Percentiles rank a stretch among this genome's conserved stretches.
Conservation (phyloP, 345 rosid genomes). For the Populus nigra region DNA sequence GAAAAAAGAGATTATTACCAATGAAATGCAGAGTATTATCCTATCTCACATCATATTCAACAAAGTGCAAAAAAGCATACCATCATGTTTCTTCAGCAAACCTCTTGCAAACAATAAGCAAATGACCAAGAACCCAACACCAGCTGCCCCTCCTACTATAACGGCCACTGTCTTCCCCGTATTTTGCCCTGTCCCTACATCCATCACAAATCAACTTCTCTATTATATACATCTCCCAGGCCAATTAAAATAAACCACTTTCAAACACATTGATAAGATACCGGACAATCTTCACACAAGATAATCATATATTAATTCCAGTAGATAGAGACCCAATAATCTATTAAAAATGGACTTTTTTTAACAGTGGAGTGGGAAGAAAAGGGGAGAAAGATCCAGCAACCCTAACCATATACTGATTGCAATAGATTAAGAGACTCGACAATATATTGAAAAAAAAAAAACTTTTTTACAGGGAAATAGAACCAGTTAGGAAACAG, state of each 20-base stretch:
- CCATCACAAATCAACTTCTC: slow-evolving; percentile 13
- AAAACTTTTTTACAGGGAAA: too few species aligned
- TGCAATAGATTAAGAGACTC: too few species aligned
- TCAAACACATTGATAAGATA: background rate
- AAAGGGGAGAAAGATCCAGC: background rate
- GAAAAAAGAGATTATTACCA: background rate
- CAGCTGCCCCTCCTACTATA: slow-evolving; percentile 93
- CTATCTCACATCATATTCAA: background rate
- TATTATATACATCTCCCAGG: background rate
- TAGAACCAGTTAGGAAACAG: too few species aligned
- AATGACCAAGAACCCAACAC: slow-evolving; percentile 81
- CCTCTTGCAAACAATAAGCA: slow-evolving; percentile 74
- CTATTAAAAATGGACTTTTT: background rate
- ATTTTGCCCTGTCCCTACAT: slow-evolving; percentile 54
- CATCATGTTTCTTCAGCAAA: slow-evolving; percentile 77
- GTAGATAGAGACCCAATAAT: background rate
- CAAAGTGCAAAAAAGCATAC: slow-evolving; percentile 29
- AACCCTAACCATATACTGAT: too few species aligned
- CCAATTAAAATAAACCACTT: background rate
- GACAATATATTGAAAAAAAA: too few species aligned
- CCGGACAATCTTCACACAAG: background rate
- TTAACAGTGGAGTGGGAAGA: background rate
- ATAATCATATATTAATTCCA: background rate
- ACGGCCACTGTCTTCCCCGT: slow-evolving; percentile 96
- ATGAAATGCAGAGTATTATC: background rate